Conservation (phyloP, 225 moss, liverwort and hornwort species). For the Takakia lepidozioides region DNA sequence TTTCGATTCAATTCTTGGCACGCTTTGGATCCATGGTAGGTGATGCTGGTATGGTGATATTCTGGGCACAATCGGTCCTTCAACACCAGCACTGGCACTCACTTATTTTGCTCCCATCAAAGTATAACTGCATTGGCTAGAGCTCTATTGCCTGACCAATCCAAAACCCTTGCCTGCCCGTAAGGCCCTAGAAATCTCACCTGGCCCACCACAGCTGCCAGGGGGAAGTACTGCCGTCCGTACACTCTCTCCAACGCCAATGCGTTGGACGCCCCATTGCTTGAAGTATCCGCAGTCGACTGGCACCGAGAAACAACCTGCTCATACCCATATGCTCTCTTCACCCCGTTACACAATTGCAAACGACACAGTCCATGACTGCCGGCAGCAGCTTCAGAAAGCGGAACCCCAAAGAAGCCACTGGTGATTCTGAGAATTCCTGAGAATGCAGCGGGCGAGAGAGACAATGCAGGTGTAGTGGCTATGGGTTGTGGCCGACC, state of each 20-base stretch:
- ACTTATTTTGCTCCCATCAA: too few species aligned
- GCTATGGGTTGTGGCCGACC: too few species aligned
- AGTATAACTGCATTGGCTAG: not conserved
- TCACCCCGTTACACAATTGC: not conserved
- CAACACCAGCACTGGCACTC: not conserved
- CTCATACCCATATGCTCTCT: not conserved
- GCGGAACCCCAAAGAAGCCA: too few species aligned
- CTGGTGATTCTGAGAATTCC: too few species aligned
- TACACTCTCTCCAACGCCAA: conserved; percentile 16
- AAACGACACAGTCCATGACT: not conserved
- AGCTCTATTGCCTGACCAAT: not conserved
- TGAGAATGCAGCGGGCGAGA: too few species aligned
- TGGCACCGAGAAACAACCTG: not conserved
- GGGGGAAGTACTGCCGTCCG: conserved; percentile 85
- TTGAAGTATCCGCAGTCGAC: conserved; percentile 7
- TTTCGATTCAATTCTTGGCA: too few species aligned
- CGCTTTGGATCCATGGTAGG: too few species aligned
- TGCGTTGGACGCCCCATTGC: conserved; percentile 26
- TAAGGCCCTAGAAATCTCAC: conserved; percentile 6
- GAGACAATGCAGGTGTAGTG: too few species aligned
- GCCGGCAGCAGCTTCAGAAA: too few species aligned
- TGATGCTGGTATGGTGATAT: too few species aligned
- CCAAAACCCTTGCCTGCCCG: not conserved
- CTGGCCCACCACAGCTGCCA: conserved; percentile 89
- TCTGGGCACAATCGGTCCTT: too few species aligned